Percentiles rank a stretch among this genome's conserved stretches.
Evolutionary conservation across 495 filamentous ascomycete species (phyloP).

Genomic region (Aspergillus wentii): DNA sequence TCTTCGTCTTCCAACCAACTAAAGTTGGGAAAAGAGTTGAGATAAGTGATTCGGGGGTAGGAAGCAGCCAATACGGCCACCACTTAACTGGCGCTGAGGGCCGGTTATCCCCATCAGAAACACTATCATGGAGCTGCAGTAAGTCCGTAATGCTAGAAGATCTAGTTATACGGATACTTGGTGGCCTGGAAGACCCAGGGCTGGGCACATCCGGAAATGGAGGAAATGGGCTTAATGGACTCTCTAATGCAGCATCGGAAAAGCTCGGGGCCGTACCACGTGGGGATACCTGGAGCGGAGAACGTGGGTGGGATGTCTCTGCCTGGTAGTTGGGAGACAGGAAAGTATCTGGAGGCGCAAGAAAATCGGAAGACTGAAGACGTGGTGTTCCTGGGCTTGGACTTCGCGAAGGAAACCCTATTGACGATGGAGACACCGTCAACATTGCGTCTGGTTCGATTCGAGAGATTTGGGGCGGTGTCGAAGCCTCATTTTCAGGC

Average conservation of each 20-base stretch:
- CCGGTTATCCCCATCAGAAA: slow-evolving; percentile 11
- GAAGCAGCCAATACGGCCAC: slow-evolving; percentile 73
- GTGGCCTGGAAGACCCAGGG: slow-evolving; percentile 40
- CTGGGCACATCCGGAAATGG: slow-evolving; percentile 41
- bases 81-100: slow-evolving; percentile 36
- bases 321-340: slow-evolving; percentile 30
- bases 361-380: slow-evolving; percentile 23
- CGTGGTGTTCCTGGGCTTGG: slow-evolving; percentile 11
- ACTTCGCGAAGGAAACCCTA: slow-evolving; percentile 18
- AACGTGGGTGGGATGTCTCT: slow-evolving; percentile 14
- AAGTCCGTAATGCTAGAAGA: slow-evolving; percentile 47
- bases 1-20: slow-evolving; percentile 71
- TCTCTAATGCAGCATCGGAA: slow-evolving; percentile 11
- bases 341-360: slow-evolving; percentile 34
- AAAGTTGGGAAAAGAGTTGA: slow-evolving; percentile 87
- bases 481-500: too few species aligned
- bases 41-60: slow-evolving; percentile 62
- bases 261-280: slow-evolving; percentile 13
- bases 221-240: slow-evolving; percentile 45
- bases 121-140: slow-evolving; percentile 25
- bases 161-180: slow-evolving; percentile 49
- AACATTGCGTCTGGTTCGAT: slow-evolving; percentile 14
- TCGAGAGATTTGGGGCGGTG: slow-evolving; percentile 11
- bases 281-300: slow-evolving; percentile 30
- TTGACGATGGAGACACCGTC: slow-evolving; percentile 37